Evolutionary conservation across 83 land plant species (phyloP).

Genomic region (Thuja plicata): DNA sequence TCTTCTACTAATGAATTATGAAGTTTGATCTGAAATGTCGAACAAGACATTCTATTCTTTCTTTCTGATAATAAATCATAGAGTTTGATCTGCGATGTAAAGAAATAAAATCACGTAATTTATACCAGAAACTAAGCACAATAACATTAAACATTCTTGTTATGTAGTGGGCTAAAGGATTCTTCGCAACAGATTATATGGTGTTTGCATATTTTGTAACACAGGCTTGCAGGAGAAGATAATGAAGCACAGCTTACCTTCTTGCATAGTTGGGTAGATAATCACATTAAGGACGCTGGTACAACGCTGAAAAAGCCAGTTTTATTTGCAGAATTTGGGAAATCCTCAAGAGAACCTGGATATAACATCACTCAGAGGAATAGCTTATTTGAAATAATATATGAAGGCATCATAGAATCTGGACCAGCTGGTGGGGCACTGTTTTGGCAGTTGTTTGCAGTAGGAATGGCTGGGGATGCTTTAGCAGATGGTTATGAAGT

Average conservation of each 20-base stretch:
- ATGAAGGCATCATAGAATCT: slow-evolving; percentile 8
- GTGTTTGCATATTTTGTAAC: no score
- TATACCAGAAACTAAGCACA: no score
- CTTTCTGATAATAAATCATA: no score
- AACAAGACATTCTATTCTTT: no score
- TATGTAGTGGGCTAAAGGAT: no score
- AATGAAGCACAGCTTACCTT: slow-evolving; percentile 14
- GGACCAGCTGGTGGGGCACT: slow-evolving; percentile 18
- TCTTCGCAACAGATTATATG: no score
- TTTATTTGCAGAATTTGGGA: slow-evolving; percentile 29
- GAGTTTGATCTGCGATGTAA: no score
- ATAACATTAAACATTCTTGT: no score
- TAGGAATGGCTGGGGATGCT: slow-evolving; percentile 32
- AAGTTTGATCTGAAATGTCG: no score
- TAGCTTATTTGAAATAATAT: background rate
- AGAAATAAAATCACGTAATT: no score
- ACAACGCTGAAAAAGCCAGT: slow-evolving; percentile 19
- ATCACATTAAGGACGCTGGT: slow-evolving; percentile 25
- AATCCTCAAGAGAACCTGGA: slow-evolving; percentile 5
- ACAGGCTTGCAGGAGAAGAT: slow-evolving; percentile 12
- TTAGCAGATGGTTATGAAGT: slow-evolving; percentile 46
- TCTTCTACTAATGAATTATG: no score
- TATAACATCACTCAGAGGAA: background rate
- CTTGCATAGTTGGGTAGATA: slow-evolving; percentile 21
- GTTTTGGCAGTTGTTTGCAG: slow-evolving; percentile 51